Base-by-base conservation (phyloP, 1,284 basidiomycete species). In the Athelia psychrophila region DNA sequence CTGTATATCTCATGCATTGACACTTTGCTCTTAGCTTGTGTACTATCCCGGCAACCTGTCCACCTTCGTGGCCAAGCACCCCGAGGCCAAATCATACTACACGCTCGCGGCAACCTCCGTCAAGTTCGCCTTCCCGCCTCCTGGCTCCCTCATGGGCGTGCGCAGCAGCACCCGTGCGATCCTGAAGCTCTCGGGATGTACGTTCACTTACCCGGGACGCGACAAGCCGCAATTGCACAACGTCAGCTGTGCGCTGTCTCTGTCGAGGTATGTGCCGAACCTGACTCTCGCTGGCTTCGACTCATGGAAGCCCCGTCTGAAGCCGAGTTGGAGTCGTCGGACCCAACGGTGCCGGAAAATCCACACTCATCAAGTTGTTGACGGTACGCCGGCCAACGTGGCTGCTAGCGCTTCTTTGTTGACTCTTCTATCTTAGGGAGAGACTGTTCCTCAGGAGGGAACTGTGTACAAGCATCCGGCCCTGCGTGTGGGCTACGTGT, bases 1-100 rank as follows among this genome's bases (percentile, higher is more conserved):
- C 36, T 46, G 13, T 20, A 15, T 12, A 20, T 24, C n/a, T 10
- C 33, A 40, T 30, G 24, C 19, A 44, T 30, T 44, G 24, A 36
- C 33, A 32, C 24, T 18, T 44, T 42, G 15, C 40, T 46, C 42
- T 47, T 65, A 91, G 87, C 84, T 99, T 59, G 93, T 87, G 49
- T 98, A 96, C 76, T 98, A 98, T 74, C 87, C 84, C 50, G 96
- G 96, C 55, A 98, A 98, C 72, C 81, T 99, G 35, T 93, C 93
- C 51, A 78, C 83, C 50, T 99, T 99, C 69, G 96, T 98, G 54
- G 86, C 83, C 64, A 84, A 84, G 61, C 93, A 96, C 60, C 96
- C 96, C 10, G 91, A 95, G 64, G 97, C 95, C 49, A 94, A 91
- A 76, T 94, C 94, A 9, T 99, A 98, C 81, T 98, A 98, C 77